Base-by-base conservation (phyloP, 2,329 filamentous ascomycete species). In the Aspergillus terreus region DNA sequence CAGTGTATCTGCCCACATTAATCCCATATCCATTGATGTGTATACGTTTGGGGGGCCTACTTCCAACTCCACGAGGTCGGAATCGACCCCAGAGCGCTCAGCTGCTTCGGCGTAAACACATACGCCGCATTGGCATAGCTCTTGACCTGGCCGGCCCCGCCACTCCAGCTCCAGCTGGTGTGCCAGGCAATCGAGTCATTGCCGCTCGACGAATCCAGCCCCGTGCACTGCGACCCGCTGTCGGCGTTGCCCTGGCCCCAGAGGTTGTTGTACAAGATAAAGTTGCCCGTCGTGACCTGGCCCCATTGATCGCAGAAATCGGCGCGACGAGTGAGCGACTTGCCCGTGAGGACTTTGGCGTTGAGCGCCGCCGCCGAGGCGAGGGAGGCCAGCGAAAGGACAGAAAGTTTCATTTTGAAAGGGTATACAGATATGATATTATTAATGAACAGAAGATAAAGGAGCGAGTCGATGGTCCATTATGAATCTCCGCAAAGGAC, bases 181-280 rank as follows among this genome's bases (percentile, higher is more conserved):
- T 71, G 68, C 76, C 76, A 78, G 47, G 71, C 61, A 40, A 77
- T 62, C 2, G 40, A 42, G 40, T 50, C 67, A 57, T 47, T 64
- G 46, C 67, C 67, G 45, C 56, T 67, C 41, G 70, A 58, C 10
- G 63, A 66, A 58, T 70, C 65, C 6, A 78, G 57, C 4, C 67
- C 70, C 3, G 73, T 75, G 65, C 75, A 77, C 61, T 78, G 76
- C 36, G 56, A 66, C 50, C 75, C 75, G 41, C 55, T 59, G 23
- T 58, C 54, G 15, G 70, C 72, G 21, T 69, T 51, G 12, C 53
- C 60, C 42, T 68, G 47, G 23, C 77, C 77, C 78, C 78, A 81
- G 57, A 79, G 76, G 66, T 81, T 75, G 62, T 81, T 78, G 67
- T 79, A 81, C 49, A 81, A 58, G 43, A 70, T 79, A 63, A 76